Conservation (phyloP, 2,329 filamentous ascomycete species). For the Aspergillus felis region DNA sequence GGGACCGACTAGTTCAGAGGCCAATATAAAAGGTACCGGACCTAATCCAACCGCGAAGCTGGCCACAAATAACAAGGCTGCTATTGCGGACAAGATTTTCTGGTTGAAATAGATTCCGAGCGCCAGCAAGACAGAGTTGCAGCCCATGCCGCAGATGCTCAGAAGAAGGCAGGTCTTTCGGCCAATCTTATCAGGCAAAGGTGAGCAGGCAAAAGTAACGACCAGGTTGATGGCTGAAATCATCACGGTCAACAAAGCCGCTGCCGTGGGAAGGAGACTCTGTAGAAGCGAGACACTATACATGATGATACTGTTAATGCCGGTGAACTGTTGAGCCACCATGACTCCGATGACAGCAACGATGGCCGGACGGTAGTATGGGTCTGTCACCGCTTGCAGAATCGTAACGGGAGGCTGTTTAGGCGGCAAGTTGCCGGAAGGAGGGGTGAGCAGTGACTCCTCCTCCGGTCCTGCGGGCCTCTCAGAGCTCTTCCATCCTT, state of each 20-base stretch:
- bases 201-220: slow-evolving; percentile 76
- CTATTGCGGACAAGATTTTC: slow-evolving; percentile 72
- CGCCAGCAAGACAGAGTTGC: slow-evolving; percentile 71
- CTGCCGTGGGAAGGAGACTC: slow-evolving; percentile 74
- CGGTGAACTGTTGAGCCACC: slow-evolving; percentile 87
- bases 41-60: slow-evolving; percentile 89
- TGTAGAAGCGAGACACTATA: slow-evolving; percentile 90
- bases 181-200: slow-evolving; percentile 80
- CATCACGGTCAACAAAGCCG: slow-evolving; percentile 77
- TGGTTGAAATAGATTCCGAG: slow-evolving; percentile 71
- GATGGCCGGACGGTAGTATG: slow-evolving; percentile 67
- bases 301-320: slow-evolving; percentile 97
- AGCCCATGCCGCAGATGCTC: slow-evolving; percentile 80
- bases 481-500: slow-evolving; percentile 50
- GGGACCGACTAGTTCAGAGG: slow-evolving; percentile 82
- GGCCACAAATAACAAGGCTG: slow-evolving; percentile 79
- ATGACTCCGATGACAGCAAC: slow-evolving; percentile 86
- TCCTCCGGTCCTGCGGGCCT: slow-evolving; percentile 54
- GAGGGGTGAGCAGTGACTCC: slow-evolving; percentile 59
- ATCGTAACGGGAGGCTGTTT: slow-evolving; percentile 66
- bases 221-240: slow-evolving; percentile 84
- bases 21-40: slow-evolving; percentile 90
- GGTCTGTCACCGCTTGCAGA: slow-evolving; percentile 59
- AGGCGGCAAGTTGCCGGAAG: slow-evolving; percentile 62
- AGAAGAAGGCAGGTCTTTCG: slow-evolving; percentile 80